phyloP scores from a whole-genome alignment of 2,329 filamentous ascomycete species.

The Elsinoe ampelina region DNA sequence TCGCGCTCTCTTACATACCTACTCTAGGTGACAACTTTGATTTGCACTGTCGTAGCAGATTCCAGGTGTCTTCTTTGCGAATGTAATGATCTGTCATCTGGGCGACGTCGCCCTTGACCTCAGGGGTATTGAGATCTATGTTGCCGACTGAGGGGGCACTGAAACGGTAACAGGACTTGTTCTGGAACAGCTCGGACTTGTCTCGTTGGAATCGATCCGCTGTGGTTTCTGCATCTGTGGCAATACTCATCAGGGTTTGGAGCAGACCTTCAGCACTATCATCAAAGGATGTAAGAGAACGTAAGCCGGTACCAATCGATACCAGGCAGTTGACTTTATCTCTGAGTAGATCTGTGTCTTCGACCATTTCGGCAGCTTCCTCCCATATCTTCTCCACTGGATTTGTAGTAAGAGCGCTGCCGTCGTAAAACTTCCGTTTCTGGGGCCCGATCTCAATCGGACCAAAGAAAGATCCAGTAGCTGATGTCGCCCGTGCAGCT shows the following conservation, averaged over 20 bases:
- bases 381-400: slow-evolving; percentile 34
- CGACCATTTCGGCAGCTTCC: slow-evolving; percentile 24
- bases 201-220: slow-evolving; percentile 1
- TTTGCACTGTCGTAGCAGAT: neutral
- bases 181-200: neutral
- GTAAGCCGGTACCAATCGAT: slow-evolving; percentile 10
- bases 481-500: slow-evolving; percentile 25
- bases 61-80: neutral
- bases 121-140: neutral
- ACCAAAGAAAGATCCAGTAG: slow-evolving; percentile 26
- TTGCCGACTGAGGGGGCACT: slow-evolving; percentile 1
- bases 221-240: slow-evolving; percentile 10
- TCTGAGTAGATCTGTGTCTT: neutral
- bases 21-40: neutral
- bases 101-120: neutral
- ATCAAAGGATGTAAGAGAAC: neutral
- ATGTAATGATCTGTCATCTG: neutral
- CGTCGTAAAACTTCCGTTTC: slow-evolving; percentile 32
- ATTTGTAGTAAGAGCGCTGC: slow-evolving; percentile 37
- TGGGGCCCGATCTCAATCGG: slow-evolving; percentile 30
- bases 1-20: too few species aligned
- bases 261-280: neutral
- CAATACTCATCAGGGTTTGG: neutral
- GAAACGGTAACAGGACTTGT: slow-evolving; percentile 8
- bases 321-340: slow-evolving; percentile 6